A percentile compares a stretch with the other conserved stretches of the same genome.
Conservation (phyloP, 83 land plant genomes). For the Isoetes engelmannii region DNA sequence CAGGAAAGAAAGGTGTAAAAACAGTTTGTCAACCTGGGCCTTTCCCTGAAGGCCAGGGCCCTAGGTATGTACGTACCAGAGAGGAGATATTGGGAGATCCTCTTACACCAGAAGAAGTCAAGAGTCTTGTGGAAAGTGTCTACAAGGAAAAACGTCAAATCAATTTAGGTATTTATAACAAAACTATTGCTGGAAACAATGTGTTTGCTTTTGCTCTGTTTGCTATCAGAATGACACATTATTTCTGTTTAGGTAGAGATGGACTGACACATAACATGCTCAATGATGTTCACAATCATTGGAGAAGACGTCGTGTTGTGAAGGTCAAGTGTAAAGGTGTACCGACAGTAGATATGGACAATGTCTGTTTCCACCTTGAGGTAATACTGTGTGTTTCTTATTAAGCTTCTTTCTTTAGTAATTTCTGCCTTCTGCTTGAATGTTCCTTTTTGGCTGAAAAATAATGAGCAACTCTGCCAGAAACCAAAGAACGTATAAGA, state of each 20-base stretch:
- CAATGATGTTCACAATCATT: conserved; percentile 78
- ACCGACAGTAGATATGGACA: conserved; percentile 94
- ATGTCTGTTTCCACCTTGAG: conserved; percentile 79
- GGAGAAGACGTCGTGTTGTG: conserved; percentile 68
- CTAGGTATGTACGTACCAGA: conserved; percentile 33
- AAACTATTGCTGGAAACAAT: no score
- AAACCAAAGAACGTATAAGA: neutral
- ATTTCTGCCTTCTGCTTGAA: neutral
- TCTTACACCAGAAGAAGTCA: conserved; percentile 45
- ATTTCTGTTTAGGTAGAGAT: conserved; percentile 61
- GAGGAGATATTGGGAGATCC: conserved; percentile 82
- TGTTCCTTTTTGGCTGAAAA: neutral
- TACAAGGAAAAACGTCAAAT: conserved; percentile 54
- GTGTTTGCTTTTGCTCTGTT: no score
- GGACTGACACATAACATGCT: conserved; percentile 97
- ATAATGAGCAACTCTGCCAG: neutral
- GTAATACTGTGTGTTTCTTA: conserved; percentile 27
- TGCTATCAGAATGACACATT: neutral
- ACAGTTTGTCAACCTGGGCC: conserved; percentile 46
- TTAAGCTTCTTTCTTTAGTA: neutral
- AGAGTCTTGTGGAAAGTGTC: conserved; percentile 38
- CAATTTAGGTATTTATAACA: conserved; percentile 53
- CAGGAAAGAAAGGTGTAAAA: conserved; percentile 56
- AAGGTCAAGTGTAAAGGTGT: conserved; percentile 84
- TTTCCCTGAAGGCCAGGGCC: conserved; percentile 37